These are phyloP conservation scores for Dendrobium nobile DNA, from an alignment of 106 monocot species.

Conservation along the genomic window DNA sequence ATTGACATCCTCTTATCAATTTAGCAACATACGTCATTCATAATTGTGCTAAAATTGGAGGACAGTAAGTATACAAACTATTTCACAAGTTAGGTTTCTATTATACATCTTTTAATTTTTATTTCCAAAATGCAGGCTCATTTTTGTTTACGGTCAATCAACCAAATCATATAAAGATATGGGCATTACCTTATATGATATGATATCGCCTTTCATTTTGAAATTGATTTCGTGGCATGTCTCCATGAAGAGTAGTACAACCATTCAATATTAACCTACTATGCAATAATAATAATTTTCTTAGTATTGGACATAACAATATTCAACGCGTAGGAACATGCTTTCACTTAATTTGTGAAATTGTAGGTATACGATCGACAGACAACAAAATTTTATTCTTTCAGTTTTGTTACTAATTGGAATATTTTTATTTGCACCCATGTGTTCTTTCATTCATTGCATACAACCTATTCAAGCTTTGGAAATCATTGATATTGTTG, in stretches of 20 bases:
- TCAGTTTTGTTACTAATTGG: neutral
- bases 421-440: neutral
- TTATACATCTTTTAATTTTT: neutral
- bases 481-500: neutral
- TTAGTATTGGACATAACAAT: neutral
- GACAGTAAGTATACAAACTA: neutral
- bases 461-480: neutral
- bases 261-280: neutral
- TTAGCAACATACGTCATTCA: too few relatives aligned
- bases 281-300: neutral
- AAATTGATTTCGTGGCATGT: neutral
- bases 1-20: neutral
- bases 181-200: neutral
- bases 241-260: too few relatives aligned
- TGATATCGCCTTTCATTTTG: neutral
- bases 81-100: too few relatives aligned
- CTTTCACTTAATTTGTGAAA: too few relatives aligned
- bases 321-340: too few relatives aligned
- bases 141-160: neutral
- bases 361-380: too few relatives aligned
- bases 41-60: too few relatives aligned
- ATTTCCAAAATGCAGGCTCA: neutral
- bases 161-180: too few relatives aligned
- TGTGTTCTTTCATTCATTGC: neutral
- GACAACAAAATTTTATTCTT: too few relatives aligned